These are phyloP conservation scores for Vigna angularis DNA, from an alignment of 306 rosid genomes.

Conservation along the genomic window DNA sequence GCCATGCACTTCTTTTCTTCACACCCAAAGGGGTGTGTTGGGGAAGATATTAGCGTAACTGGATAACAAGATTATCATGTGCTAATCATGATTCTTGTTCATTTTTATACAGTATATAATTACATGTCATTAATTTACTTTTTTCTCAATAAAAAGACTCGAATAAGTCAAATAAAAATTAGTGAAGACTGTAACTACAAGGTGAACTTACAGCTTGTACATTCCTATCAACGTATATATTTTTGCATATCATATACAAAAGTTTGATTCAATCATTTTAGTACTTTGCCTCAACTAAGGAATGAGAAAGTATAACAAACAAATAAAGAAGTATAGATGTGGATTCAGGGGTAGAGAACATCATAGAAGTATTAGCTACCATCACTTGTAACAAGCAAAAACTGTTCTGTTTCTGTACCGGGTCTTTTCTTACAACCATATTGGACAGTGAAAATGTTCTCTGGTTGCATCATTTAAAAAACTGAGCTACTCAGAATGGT, in stretches of 20 bases:
- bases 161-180: too few species aligned
- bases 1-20: conserved; percentile 32
- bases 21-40: not conserved
- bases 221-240: too few species aligned
- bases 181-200: too few species aligned
- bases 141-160: too few species aligned
- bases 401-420: conserved; percentile 7
- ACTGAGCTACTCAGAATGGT: not conserved
- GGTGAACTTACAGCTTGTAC: too few species aligned
- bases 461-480: not conserved
- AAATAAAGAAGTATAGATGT: not conserved
- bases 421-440: not conserved
- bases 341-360: not conserved
- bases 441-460: not conserved
- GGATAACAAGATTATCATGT: too few species aligned
- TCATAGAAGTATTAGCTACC: not conserved
- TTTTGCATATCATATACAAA: not conserved
- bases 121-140: too few species aligned
- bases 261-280: not conserved
- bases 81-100: too few species aligned
- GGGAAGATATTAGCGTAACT: too few species aligned
- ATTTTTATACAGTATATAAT: too few species aligned
- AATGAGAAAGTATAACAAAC: not conserved
- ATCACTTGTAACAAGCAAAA: not conserved
- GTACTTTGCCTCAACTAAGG: not conserved